Percentiles rank a stretch among this genome's conserved stretches.
Conservation (phyloP, 1,284 basidiomycete genomes). For the Golubevia sp. region DNA sequence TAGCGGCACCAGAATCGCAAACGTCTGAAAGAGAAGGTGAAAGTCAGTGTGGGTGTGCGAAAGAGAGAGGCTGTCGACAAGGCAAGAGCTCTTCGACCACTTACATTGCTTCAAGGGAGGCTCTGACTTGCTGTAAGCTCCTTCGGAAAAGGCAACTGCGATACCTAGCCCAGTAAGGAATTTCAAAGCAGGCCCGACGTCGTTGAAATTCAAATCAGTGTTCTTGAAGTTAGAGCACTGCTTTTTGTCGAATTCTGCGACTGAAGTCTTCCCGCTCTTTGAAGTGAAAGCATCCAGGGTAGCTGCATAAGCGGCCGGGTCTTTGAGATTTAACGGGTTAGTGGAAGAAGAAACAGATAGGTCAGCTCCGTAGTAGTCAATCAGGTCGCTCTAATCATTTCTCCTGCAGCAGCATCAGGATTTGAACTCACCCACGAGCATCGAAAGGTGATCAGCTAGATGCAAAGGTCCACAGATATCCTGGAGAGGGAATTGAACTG, state of each 20-base stretch:
- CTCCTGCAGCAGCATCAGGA: too few species aligned
- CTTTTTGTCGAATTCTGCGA: neutral
- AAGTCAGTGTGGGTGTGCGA: too few species aligned
- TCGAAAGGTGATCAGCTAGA: conserved; percentile 8
- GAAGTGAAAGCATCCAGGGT: too few species aligned
- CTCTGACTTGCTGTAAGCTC: neutral
- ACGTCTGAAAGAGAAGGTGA: too few species aligned
- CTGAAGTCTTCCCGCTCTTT: neutral
- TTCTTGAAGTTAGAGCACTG: neutral
- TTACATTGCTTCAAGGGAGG: neutral
- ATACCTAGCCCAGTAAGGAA: neutral
- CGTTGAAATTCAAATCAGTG: neutral
- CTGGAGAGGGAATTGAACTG: conserved; percentile 11
- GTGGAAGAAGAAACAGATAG: too few species aligned
- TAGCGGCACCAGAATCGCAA: too few species aligned
- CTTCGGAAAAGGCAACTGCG: neutral
- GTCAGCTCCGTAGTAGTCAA: too few species aligned
- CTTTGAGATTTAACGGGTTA: too few species aligned
- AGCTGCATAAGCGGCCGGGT: too few species aligned
- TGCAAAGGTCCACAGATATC: conserved; percentile 7
- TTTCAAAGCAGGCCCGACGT: neutral
- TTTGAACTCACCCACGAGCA: too few species aligned
- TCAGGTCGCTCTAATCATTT: too few species aligned
- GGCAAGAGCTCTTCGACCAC: neutral
- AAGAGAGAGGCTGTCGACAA: neutral